Conservation (phyloP, 176 grass and related monocot species). For the Avena insularis region DNA sequence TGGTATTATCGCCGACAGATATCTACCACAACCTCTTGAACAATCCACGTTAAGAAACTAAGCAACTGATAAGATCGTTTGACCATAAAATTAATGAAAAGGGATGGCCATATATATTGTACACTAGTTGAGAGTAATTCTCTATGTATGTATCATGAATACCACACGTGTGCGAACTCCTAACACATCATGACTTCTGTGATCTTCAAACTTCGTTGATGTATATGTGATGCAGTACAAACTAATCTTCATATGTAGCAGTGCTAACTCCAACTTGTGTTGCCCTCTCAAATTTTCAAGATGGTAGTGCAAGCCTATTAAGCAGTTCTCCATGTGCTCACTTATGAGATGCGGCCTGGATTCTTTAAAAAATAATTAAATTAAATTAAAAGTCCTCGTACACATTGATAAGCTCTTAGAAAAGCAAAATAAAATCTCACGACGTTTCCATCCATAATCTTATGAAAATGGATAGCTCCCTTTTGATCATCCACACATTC, state of each 20-base stretch:
- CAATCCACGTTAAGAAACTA: background rate
- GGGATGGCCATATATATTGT: background rate
- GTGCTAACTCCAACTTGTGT: background rate
- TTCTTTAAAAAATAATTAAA: background rate
- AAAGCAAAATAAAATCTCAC: background rate
- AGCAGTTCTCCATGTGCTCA: background rate
- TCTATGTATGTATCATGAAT: background rate
- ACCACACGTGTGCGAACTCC: background rate
- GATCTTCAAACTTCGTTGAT: too few relatives aligned
- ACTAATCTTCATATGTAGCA: too few relatives aligned
- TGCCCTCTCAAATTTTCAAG: background rate
- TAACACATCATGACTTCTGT: too few relatives aligned
- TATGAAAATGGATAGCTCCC: background rate
- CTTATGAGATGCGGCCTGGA: background rate
- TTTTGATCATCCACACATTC: slow-evolving; percentile 4
- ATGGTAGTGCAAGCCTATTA: background rate
- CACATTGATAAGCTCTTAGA: too few relatives aligned
- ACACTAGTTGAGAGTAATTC: background rate
- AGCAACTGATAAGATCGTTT: background rate
- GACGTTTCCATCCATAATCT: background rate
- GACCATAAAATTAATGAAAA: background rate
- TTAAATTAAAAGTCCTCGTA: background rate
- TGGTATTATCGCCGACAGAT: background rate
- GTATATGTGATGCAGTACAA: too few relatives aligned
- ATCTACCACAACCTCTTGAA: background rate